Evolutionary conservation across 192 early-diverging fungal species (phyloP).

Genomic region (Fimicolochytrium jonesii): DNA sequence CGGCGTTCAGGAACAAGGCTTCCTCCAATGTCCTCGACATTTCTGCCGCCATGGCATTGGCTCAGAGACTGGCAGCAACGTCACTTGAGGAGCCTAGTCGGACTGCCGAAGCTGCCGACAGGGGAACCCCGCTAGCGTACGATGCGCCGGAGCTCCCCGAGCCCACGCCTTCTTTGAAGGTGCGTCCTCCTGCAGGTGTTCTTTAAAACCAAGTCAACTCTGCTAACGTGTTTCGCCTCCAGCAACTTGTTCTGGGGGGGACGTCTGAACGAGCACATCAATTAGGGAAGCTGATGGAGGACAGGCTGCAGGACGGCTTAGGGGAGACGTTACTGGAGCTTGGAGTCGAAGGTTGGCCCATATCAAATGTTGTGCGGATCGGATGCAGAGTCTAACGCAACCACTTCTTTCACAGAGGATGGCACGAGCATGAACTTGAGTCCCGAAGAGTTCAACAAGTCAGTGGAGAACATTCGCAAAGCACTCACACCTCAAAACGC

Average conservation of each 20-base stretch:
- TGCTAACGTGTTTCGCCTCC: neutral
- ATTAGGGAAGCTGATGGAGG: no score
- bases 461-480: conserved; percentile 26
- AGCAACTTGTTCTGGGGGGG: no score
- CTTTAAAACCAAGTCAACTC: neutral
- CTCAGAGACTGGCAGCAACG: conserved; percentile 23
- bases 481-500: conserved; percentile 26
- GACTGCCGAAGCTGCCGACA: neutral
- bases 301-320: conserved; percentile 3
- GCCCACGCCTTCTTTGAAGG: neutral
- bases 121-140: neutral
- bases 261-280: no score
- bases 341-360: conserved; percentile 59
- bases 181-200: neutral
- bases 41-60: conserved; percentile 28
- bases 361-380: neutral
- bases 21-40: no score
- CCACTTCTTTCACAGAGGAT: conserved; percentile 53
- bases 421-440: conserved; percentile 66
- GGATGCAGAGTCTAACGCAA: neutral
- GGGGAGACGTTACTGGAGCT: conserved; percentile 79
- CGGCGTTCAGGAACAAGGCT: no score
- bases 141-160: neutral
- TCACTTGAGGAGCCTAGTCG: conserved; percentile 11
- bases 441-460: conserved; percentile 27